Evolutionary conservation across 2,329 filamentous ascomycete species (phyloP), one percentile per base, ranked within the genome.

Genomic region (Aspergillus versicolor): DNA sequence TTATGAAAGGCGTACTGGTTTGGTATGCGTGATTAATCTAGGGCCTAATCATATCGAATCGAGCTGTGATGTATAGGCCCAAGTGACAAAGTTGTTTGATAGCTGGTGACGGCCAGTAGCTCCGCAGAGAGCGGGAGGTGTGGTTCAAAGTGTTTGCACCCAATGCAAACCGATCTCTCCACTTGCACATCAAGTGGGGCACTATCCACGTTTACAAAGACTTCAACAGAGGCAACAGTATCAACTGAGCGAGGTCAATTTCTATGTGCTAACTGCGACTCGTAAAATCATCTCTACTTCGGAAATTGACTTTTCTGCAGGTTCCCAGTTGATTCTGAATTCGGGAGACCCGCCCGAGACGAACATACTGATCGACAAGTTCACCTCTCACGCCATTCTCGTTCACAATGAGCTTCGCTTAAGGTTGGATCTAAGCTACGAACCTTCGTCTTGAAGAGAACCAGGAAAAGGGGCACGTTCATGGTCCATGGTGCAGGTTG

Each of bases 131-230:
- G 21, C 42, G 27, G 30, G 44, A 34, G 27, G 9, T 47, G 40
- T 24, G 34, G 12, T 37, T 52, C 43, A 55, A 30, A 43, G 43
- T 50, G 65, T 66, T 67, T 67, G 65, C 62, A 60, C 17, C 1
- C 0, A 11, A 46, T 65, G 61, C 65, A 67, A 66, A 67, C 65
- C 3, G 32, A 12, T n/a, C 21, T 8, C 34, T 17, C 43, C 43
- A 30, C 27, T 30, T 30, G 27, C 27, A 30, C 27, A 30, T 30
- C 27, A 30, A 30, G 27, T 40, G 38, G 38, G 17, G 38, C 38
- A 40, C 38, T 40, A n/a, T 40, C 38, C 13, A 40, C 38, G 27
- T 30, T 30, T 30, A 30, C 27, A 11, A 30, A 30, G 27, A 30
- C 27, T 9, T 11, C 27, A 30, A 30, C 9, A 30, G 27, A 30